A percentile compares a stretch with the other conserved stretches of the same genome.
Evolutionary conservation across 2,329 filamentous ascomycete species (phyloP).

Genomic region (Penicillium crustosum): DNA sequence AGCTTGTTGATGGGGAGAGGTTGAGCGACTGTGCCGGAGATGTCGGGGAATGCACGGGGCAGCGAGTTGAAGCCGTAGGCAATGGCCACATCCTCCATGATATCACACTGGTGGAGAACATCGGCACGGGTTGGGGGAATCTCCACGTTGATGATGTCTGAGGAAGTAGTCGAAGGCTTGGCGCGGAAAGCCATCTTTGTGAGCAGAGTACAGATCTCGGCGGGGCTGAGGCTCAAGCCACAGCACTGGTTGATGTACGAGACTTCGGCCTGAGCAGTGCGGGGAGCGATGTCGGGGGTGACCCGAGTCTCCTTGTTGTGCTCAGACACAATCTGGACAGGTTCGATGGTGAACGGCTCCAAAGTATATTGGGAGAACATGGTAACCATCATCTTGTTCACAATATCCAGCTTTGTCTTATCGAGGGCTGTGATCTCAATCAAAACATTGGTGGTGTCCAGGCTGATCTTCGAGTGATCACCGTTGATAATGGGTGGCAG

Average conservation of each 20-base stretch:
- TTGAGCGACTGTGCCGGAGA: constrained; percentile 80
- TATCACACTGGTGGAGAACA: constrained; percentile 92
- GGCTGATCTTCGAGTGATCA: constrained; percentile 91
- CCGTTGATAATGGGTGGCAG: constrained; percentile 97
- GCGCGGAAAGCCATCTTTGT: constrained; percentile 88
- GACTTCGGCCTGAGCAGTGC: constrained; percentile 76
- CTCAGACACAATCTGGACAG: constrained; percentile 84
- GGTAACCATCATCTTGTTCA: constrained; percentile 89
- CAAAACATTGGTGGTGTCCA: constrained; percentile 89
- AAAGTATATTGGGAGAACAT: constrained; percentile 95
- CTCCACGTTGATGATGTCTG: constrained; percentile 73
- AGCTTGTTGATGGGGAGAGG: constrained; percentile 93
- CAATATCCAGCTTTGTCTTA: constrained; percentile 92
- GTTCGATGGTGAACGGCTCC: constrained; percentile 89
- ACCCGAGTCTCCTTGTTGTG: constrained; percentile 83
- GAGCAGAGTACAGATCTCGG: constrained; percentile 75
- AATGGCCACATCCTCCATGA: constrained; percentile 98
- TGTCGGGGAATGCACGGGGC: constrained; percentile 80
- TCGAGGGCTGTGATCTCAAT: constrained; percentile 97
- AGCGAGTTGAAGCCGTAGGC: constrained; percentile 98
- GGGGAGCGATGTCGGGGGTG: constrained; percentile 76
- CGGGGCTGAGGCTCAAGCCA: constrained; percentile 72
- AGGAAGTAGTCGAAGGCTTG: constrained; percentile 67
- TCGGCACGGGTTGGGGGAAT: constrained; percentile 90
- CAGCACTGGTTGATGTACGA: constrained; percentile 94